These are phyloP conservation scores for Cyclotella distinguenda DNA, from an alignment of 108 stramenopile species.

Conservation along the genomic window DNA sequence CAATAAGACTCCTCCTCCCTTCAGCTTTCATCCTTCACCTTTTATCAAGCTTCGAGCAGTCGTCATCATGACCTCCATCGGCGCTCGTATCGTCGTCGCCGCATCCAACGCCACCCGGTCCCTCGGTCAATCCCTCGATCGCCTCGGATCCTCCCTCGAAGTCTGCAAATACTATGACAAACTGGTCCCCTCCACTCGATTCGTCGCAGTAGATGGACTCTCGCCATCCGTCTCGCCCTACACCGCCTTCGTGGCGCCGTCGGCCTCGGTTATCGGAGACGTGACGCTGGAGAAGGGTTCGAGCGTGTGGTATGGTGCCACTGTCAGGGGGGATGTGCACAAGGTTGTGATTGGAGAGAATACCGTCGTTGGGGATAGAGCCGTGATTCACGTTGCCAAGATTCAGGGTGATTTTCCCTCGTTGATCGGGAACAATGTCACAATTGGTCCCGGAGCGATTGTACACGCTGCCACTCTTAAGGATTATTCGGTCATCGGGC, in stretches of 20 bases:
- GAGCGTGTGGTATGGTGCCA: constrained; percentile 89
- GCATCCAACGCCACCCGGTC: constrained; percentile 68
- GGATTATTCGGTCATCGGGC: constrained; percentile 76
- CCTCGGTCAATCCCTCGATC: constrained; percentile 67
- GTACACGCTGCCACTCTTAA: constrained; percentile 91
- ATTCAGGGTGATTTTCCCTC: constrained; percentile 90
- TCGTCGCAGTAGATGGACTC: constrained; percentile 83
- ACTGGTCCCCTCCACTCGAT: constrained; percentile 85
- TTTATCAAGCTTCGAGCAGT: neutral
- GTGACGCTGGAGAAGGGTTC: constrained; percentile 72
- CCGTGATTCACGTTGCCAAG: constrained; percentile 94
- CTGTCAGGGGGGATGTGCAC: constrained; percentile 85
- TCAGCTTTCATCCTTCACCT: neutral
- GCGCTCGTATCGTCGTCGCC: constrained; percentile 61
- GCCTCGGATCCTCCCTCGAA: constrained; percentile 72
- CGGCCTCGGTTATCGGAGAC: constrained; percentile 79
- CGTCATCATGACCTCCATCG: constrained; percentile 55
- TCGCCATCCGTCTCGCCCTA: constrained; percentile 63
- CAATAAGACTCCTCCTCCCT: neutral
- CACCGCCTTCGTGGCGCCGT: constrained; percentile 79
- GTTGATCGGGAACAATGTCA: constrained; percentile 83
- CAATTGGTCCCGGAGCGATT: constrained; percentile 79
- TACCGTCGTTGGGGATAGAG: constrained; percentile 86
- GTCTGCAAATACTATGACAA: constrained; percentile 78
- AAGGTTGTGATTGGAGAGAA: constrained; percentile 77